Conservation (phyloP, 768 basidiomycete species). For the Lepiota subincarnata region DNA sequence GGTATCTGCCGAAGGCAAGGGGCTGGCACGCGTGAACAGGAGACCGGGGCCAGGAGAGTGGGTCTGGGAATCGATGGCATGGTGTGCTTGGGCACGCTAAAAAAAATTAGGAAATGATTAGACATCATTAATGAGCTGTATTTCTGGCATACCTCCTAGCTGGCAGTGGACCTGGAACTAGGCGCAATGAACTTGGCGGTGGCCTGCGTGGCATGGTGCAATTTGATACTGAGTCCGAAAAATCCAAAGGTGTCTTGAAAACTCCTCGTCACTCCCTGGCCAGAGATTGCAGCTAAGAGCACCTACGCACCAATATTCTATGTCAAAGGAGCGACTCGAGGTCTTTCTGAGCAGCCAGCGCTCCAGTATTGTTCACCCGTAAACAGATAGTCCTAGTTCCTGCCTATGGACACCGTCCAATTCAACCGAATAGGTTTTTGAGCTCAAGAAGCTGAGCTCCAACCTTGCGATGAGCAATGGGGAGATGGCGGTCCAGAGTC, state of each 20-base stretch:
- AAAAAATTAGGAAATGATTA: neutral
- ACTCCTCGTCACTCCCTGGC: neutral
- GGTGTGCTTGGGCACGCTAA: slow-evolving; percentile 53
- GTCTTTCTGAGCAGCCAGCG: slow-evolving; percentile 8
- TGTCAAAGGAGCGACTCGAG: slow-evolving; percentile 1
- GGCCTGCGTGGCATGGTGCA: slow-evolving; percentile 59
- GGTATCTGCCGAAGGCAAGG: slow-evolving; percentile 4
- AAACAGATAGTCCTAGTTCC: neutral
- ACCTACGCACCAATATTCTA: neutral
- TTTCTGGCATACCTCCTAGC: slow-evolving; percentile 38
- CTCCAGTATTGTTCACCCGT: neutral
- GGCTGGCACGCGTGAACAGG: neutral
- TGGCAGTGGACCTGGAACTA: slow-evolving; percentile 59
- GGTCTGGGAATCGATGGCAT: slow-evolving; percentile 66
- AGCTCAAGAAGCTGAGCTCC: neutral
- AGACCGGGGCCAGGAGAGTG: slow-evolving; percentile 24
- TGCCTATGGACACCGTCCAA: neutral
- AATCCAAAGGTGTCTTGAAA: neutral
- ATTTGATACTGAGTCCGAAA: neutral
- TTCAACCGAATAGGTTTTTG: neutral
- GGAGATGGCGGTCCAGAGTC: slow-evolving; percentile 1
- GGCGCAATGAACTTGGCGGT: slow-evolving; percentile 62
- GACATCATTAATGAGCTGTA: slow-evolving; percentile 11
- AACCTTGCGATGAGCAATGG: slow-evolving; percentile 1
- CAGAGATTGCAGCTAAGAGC: neutral